These are phyloP conservation scores for Selenicereus undatus DNA, from an alignment of 148 eudicot species.

Conservation along the genomic window DNA sequence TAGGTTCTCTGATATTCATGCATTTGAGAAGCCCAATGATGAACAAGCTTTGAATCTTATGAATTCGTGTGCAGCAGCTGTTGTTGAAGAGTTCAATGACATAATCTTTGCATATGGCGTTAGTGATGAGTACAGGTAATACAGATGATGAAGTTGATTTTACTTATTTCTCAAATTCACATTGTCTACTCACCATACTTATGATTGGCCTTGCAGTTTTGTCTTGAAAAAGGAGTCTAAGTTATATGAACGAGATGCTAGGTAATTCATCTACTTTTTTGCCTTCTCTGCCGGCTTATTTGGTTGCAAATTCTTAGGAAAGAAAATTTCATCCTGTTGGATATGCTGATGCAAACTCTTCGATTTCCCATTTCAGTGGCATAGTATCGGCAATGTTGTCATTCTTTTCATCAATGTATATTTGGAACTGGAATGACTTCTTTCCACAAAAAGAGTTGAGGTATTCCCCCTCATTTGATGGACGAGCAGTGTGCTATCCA, in stretches of 20 bases:
- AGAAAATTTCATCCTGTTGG: not conserved
- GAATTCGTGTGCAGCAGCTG: constrained; percentile 88
- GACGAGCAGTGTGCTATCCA: constrained; percentile 85
- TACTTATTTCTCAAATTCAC: not conserved
- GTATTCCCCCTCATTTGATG: constrained; percentile 78
- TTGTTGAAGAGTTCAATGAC: constrained; percentile 69
- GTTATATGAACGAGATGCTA: constrained; percentile 52
- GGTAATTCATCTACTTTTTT: constrained; percentile 34
- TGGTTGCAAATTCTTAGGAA: not conserved
- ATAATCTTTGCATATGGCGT: constrained; percentile 74
- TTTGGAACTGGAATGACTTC: constrained; percentile 60
- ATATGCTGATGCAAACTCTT: not conserved
- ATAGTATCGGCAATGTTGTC: constrained; percentile 73
- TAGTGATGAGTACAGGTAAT: constrained; percentile 78
- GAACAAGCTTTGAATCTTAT: constrained; percentile 78
- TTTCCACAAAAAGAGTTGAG: constrained; percentile 65
- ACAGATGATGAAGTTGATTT: constrained; percentile 29
- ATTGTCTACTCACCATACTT: not conserved
- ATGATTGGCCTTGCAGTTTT: constrained; percentile 55
- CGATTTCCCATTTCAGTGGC: constrained; percentile 41
- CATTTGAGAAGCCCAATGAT: constrained; percentile 95
- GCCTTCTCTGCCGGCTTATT: not conserved
- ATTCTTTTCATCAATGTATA: constrained; percentile 65
- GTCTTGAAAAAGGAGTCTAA: constrained; percentile 57
- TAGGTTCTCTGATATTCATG: constrained; percentile 89